Percentiles rank a stretch among this genome's conserved stretches.
These are phyloP conservation scores for Peniophora sp. DNA, from an alignment of 1,284 basidiomycete species.

Conservation along the genomic window DNA sequence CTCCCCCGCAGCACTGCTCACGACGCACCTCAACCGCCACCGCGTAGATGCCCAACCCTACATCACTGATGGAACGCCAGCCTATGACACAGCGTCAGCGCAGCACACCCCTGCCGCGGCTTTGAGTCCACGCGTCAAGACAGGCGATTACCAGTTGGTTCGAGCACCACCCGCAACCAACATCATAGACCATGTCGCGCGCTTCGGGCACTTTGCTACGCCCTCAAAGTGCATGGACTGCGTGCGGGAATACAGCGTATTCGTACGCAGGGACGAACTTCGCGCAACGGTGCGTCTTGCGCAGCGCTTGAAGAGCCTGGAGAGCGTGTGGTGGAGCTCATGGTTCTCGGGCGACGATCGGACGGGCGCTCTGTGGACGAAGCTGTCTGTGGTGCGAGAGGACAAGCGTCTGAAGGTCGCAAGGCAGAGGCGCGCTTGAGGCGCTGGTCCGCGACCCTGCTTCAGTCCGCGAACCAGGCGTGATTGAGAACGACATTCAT, in stretches of 20 bases:
- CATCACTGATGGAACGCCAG: background rate
- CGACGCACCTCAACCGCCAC: constrained; percentile 33
- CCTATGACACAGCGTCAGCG: background rate
- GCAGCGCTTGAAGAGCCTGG: constrained; percentile 32
- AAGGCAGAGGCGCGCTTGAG: background rate
- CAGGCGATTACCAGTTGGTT: background rate
- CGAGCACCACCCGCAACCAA: too few relatives aligned
- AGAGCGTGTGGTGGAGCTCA: constrained; percentile 45
- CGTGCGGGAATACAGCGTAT: constrained; percentile 14
- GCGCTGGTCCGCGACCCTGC: too few relatives aligned
- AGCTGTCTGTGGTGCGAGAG: background rate
- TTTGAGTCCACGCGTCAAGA: background rate
- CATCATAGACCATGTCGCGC: too few relatives aligned
- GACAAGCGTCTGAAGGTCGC: background rate
- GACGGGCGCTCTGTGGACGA: constrained; percentile 18
- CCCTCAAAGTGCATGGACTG: constrained; percentile 28
- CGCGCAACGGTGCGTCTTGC: constrained; percentile 36
- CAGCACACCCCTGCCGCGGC: background rate
- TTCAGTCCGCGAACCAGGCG: too few relatives aligned
- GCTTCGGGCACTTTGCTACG: constrained; percentile 1
- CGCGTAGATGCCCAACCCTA: background rate
- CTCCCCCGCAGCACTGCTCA: constrained; percentile 36
- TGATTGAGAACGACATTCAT: too few relatives aligned
- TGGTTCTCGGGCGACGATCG: constrained; percentile 27
- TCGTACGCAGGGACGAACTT: constrained; percentile 33